Evolutionary conservation across 257 asterid species (phyloP), one percentile per base, ranked within the genome.

Genomic region (Prunella vulgaris): DNA sequence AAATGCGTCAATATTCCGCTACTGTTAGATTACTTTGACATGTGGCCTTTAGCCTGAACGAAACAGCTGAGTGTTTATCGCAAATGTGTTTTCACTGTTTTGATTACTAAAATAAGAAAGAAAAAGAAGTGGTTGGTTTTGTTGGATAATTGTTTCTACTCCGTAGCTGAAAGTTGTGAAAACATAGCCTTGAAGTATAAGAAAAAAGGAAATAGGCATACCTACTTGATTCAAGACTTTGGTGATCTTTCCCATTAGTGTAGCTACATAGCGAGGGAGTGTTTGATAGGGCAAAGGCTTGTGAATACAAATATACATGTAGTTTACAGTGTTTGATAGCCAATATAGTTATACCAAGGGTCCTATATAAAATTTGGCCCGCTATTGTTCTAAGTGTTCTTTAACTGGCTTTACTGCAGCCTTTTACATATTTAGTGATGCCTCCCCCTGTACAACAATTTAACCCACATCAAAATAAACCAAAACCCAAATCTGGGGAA

Each of bases 11-110:
- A 13, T 53, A 32, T 58, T 28, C 65, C n/a, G 20, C 25, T 15
- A 57, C 21, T 59, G 10, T 7, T 70, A 59, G 17, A 60, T 46
- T 71, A 44, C 62, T 46, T 46, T 46, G 46, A 28, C 69, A n/a
- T 27, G 24, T 30, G 32, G 20, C 15, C 37, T 48, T 40, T 69
- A 7, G 13, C 25, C 14, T 60, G 62, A 27, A 14, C 48, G 57
- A 38, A 49, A 28, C 20, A 48, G 32, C 22, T 30, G 49, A 48
- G 13, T 7, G 10, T 5, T 60, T 57, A 6, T 44, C 25, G 12
- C n/a, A 27, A 59, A 58, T 15, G 46, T 10, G 15, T 22, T 60
- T n/a, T 33, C 53, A 2, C 40, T 21, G 56, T 33, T 24, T 21
- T 56, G 44, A 71, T 8, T 35, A 20, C 60, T 60, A 38, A 17